Conservation (phyloP, 2,329 filamentous ascomycete species). For the Trichoderma arundinaceum region DNA sequence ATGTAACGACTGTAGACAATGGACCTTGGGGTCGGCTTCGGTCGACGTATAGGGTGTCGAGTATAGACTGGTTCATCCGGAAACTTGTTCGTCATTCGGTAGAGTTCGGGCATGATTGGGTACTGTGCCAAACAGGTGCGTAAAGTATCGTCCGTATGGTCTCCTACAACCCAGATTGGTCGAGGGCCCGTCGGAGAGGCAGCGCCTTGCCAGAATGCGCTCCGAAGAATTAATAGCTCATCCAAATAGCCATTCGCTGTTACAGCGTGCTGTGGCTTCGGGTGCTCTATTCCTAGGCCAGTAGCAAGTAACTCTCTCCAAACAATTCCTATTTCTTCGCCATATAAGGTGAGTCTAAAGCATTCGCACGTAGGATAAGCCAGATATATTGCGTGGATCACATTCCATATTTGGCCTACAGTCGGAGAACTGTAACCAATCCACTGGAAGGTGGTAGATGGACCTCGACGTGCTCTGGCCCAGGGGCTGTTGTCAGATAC, state of each 20-base stretch:
- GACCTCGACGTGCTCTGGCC: slow-evolving; percentile 56
- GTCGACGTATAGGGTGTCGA: slow-evolving; percentile 69
- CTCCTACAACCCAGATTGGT: slow-evolving; percentile 55
- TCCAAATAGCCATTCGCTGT: neutral
- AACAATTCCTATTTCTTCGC: slow-evolving; percentile 33
- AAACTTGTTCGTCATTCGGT: slow-evolving; percentile 45
- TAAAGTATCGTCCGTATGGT: slow-evolving; percentile 50
- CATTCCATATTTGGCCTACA: slow-evolving; percentile 55
- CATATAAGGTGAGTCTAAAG: slow-evolving; percentile 37
- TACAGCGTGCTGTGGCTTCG: slow-evolving; percentile 39
- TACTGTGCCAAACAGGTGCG: slow-evolving; percentile 36
- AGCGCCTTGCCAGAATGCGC: slow-evolving; percentile 70
- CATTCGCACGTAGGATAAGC: slow-evolving; percentile 34
- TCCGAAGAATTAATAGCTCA: slow-evolving; percentile 51
- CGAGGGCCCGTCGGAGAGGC: slow-evolving; percentile 68
- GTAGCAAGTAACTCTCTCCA: slow-evolving; percentile 47
- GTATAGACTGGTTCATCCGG: slow-evolving; percentile 41
- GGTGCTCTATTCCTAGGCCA: slow-evolving; percentile 50
- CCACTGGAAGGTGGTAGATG: slow-evolving; percentile 52
- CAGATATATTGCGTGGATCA: slow-evolving; percentile 55
- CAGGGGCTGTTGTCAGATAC: slow-evolving; percentile 49
- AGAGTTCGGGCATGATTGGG: slow-evolving; percentile 36
- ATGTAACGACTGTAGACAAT: slow-evolving; percentile 78
- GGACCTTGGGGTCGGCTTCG: slow-evolving; percentile 70
- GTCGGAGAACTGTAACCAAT: slow-evolving; percentile 46